These are phyloP conservation scores for Penicillium nucicola DNA, from an alignment of 495 filamentous ascomycete species.

Conservation along the genomic window DNA sequence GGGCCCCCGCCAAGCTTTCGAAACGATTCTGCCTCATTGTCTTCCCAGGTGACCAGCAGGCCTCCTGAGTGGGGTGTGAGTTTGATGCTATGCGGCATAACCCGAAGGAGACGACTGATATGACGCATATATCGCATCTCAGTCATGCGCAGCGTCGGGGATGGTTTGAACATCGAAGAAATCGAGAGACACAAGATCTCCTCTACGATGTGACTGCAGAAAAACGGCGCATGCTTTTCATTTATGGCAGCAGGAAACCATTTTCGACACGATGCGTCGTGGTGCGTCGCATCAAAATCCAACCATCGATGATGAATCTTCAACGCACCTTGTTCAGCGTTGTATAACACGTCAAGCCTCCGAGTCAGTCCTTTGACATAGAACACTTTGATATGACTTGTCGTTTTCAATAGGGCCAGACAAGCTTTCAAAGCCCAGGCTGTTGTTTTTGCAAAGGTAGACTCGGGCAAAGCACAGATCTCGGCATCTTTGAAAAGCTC, in stretches of 20 bases:
- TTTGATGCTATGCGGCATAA: not conserved
- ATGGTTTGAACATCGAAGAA: not conserved
- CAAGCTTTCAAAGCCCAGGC: not conserved
- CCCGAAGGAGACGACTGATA: not conserved
- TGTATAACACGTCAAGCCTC: not conserved
- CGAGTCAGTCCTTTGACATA: not conserved
- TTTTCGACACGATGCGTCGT: not conserved
- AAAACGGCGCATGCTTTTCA: no score
- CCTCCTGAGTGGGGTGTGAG: not conserved
- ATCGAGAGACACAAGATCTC: not conserved
- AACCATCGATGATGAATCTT: conserved; percentile 1
- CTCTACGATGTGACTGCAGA: not conserved
- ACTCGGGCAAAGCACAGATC: not conserved
- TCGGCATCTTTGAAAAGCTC: not conserved
- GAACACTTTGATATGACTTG: not conserved
- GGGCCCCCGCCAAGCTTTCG: not conserved
- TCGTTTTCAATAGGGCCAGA: not conserved
- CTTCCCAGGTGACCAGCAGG: conserved; percentile 2
- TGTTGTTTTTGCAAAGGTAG: not conserved
- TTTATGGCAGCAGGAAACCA: not conserved
- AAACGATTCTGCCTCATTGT: conserved; percentile 1
- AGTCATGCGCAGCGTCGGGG: not conserved
- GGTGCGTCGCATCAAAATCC: not conserved
- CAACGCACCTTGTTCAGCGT: not conserved
- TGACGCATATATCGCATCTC: not conserved